Conservation (phyloP, 2,329 filamentous ascomycete genomes). For the Fusarium metavorans region DNA sequence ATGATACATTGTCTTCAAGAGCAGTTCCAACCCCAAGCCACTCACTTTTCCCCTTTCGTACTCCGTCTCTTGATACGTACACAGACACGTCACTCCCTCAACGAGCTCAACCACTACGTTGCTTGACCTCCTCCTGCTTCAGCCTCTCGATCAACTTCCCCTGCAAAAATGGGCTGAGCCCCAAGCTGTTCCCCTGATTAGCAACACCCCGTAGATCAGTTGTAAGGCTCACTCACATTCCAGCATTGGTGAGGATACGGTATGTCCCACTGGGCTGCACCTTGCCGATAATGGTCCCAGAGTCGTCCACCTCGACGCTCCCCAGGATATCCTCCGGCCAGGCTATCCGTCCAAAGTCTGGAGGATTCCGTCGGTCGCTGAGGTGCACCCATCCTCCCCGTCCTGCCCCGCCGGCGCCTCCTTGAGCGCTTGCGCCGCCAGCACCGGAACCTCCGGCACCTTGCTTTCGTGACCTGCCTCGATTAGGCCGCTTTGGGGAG, state of each 20-base stretch:
- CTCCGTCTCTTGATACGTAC: background rate
- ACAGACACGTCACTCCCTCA: background rate
- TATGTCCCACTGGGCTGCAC: constrained; percentile 73
- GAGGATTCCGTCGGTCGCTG: constrained; percentile 72
- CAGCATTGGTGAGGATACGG: constrained; percentile 73
- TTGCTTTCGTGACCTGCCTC: constrained; percentile 49
- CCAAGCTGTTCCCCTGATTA: constrained; percentile 44
- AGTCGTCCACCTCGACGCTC: constrained; percentile 72
- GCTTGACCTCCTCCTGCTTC: constrained; percentile 61
- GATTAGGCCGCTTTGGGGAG: constrained; percentile 54
- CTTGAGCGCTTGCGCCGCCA: constrained; percentile 69
- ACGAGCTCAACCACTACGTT: constrained; percentile 44
- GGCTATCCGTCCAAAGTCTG: constrained; percentile 75
- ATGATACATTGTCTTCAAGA: constrained; percentile 13
- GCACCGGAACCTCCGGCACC: constrained; percentile 59
- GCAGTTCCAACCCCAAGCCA: background rate
- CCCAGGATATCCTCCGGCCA: constrained; percentile 79
- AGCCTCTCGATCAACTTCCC: constrained; percentile 66
- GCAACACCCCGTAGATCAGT: constrained; percentile 2
- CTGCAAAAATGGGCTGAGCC: constrained; percentile 59
- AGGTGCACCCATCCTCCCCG: constrained; percentile 74
- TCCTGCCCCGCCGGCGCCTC: constrained; percentile 70
- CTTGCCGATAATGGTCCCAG: constrained; percentile 68
- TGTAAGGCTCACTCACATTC: constrained; percentile 67
- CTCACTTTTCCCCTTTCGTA: background rate